phyloP scores from a whole-genome alignment of 768 basidiomycete species.

The Auricularia cornea region DNA sequence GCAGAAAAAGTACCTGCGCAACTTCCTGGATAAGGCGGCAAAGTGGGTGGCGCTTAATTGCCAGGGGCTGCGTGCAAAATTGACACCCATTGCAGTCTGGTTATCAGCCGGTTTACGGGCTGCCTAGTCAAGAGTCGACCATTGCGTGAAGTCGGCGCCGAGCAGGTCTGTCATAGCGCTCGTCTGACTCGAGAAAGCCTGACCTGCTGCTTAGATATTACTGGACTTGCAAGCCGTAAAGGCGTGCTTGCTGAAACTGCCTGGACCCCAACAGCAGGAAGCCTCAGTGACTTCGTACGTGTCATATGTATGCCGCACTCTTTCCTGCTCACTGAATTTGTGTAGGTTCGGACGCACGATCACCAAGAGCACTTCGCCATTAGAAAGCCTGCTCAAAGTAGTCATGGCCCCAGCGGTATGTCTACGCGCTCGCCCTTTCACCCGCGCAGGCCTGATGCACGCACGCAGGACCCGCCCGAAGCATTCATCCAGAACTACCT shows the following conservation, averaged over 20 bases:
- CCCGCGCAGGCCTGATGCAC: background rate
- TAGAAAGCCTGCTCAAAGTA: constrained; percentile 92
- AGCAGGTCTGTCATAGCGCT: constrained; percentile 53
- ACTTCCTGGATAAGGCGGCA: constrained; percentile 88
- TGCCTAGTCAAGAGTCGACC: constrained; percentile 86
- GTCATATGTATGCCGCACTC: constrained; percentile 6
- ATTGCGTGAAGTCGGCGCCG: constrained; percentile 86
- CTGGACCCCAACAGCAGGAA: constrained; percentile 38
- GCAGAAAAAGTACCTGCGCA: constrained; percentile 90
- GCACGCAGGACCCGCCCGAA: constrained; percentile 74
- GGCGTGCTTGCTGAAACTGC: constrained; percentile 71
- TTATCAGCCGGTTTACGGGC: constrained; percentile 83
- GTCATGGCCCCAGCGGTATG: constrained; percentile 86
- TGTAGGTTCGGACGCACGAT: constrained; percentile 71
- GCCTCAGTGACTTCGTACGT: constrained; percentile 18
- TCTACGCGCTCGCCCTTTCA: constrained; percentile 7
- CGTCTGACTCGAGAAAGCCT: background rate
- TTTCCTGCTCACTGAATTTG: constrained; percentile 11
- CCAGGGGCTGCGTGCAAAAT: no score
- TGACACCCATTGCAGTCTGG: constrained; percentile 40
- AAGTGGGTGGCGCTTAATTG: no score
- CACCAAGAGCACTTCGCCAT: constrained; percentile 65
- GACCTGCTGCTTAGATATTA: constrained; percentile 49
- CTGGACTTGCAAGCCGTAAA: constrained; percentile 89
- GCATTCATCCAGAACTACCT: constrained; percentile 96